Evolutionary conservation across 805 yeast species (phyloP).

Genomic region (Groenewaldozyma salmanticensis): DNA sequence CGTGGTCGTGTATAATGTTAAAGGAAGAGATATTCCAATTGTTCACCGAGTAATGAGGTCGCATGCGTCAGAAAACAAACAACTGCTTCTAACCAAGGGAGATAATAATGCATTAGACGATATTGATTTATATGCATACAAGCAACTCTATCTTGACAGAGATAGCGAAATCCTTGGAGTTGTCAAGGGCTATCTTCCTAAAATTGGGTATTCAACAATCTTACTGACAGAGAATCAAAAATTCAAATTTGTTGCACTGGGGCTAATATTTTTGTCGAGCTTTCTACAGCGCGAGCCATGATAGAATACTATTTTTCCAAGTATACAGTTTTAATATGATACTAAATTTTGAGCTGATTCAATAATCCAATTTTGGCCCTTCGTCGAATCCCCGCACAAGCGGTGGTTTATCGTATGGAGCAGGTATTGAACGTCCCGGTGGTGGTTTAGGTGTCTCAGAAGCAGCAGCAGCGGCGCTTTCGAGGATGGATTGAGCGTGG

Average conservation of each 20-base stretch:
- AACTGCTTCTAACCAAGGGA: conserved; percentile 83
- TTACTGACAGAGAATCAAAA: conserved; percentile 81
- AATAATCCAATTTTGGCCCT: conserved; percentile 16
- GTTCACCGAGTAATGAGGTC: conserved; percentile 91
- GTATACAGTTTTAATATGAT: no score
- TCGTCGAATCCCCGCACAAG: conserved; percentile 10
- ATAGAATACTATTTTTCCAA: no score
- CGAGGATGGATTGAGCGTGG: conserved; percentile 2
- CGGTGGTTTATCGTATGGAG: conserved; percentile 1
- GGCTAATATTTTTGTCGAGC: conserved; percentile 61
- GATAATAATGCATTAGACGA: conserved; percentile 94
- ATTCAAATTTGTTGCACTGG: conserved; percentile 70
- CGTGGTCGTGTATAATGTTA: conserved; percentile 82
- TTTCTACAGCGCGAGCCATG: conserved; percentile 46
- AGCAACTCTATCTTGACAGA: conserved; percentile 67
- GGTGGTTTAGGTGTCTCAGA: not conserved
- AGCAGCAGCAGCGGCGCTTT: no score
- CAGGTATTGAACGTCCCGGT: not conserved
- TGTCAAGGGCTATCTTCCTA: conserved; percentile 87
- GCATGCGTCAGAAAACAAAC: conserved; percentile 48
- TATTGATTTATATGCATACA: conserved; percentile 68
- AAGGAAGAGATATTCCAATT: conserved; percentile 79
- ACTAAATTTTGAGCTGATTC: not conserved
- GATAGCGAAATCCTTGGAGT: conserved; percentile 68
- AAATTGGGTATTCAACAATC: conserved; percentile 83